Base-by-base conservation (phyloP, 805 yeast genomes). In the Scheffersomyces ergatensis region DNA sequence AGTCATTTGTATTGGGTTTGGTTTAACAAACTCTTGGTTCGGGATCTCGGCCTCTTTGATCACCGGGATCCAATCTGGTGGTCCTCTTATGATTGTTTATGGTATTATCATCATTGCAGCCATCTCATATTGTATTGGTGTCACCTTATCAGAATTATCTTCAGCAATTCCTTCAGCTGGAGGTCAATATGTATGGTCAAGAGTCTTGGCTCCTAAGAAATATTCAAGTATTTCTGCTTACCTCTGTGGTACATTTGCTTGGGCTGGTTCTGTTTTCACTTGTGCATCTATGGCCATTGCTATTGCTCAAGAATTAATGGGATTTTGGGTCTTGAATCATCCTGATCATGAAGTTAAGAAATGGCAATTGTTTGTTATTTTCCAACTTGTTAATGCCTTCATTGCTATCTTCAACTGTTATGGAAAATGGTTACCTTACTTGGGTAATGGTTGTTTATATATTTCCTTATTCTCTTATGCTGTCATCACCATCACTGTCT, bases 231-330 rank as follows among this genome's bases (percentile, higher is more conserved):
- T 68, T 40, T 57, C 60, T 47, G 69, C 72, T 5, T 68, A 64
- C 48, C 48, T 64, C 38, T 64, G 70, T 43, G 74, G 73, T 4
- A 54, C 67, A 3, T 55, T 68, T 41, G 65, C 69, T 1, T 68
- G 70, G 70, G 69, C 67, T n/a, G 73, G 74, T 17, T 55, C 72
- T 7, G 46, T 68, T 36, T 68, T 68, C 54, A 67, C 72, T 19
- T 50, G 59, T 42, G 70, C 72, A 5, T 65, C 71, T 19, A 61
- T 67, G 63, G 65, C 70, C 14, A 47, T 63, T 34, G 52, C 65
- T 18, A 53, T 68, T 24, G 65, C 72, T 25, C 55, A 50, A 38
- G 58, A 55, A 33, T 42, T 68, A 44, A 58, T 67, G 65, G 73
- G 65, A 2, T 58, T 67, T 45, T 66, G 63, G 62, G 53, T 49